Base-by-base conservation (phyloP, 2,329 filamentous ascomycete genomes). In the Amesomyces nigricolor region DNA sequence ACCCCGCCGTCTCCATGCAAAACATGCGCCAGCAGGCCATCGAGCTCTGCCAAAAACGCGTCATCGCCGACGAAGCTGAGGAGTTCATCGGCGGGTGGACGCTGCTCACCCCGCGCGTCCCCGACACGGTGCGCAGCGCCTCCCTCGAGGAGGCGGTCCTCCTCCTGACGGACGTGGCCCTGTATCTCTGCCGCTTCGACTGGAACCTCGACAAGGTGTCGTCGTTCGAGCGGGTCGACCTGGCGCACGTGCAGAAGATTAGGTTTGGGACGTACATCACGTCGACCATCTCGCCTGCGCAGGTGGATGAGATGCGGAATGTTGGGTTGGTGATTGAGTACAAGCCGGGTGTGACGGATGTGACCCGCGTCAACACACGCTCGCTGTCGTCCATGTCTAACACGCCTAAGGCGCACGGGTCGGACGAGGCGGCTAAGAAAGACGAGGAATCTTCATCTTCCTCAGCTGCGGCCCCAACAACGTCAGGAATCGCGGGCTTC, bases 131-230 rank as follows among this genome's bases (percentile, higher is more conserved):
- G 61, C 80, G 76, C 50, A 81, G 87, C 3, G 76, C 86, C 38
- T 87, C 90, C 0, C 88, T 97, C 62, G 90, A 95, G 64, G 92
- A 99, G 67, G 87, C 87, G 0, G 88, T 99, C 1, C 77, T 99
- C 0, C 77, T 99, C 0, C 75, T 99, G 32, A 97, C 94, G 0
- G 87, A 95, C 61, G 78, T 79, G 0, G 92, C 91, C 0, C 70
- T 97, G 2, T 97, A 97, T 67, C 84, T 89, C 58, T 96, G 91
- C 69, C 84, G 89, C 13, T 91, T 97, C 64, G 91, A 97, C 70
- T 97, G 92, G 91, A 88, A 88, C 60, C 86, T 91, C 7, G 94
- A 97, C 72, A 97, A 97, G 68, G 89, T 99, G 1, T 86, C 87
- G 11, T 91, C 88, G 0, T 97, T 96, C 69, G 91, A 97, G 72